Percentiles rank a stretch among this genome's conserved stretches.
Conservation (phyloP, 2,329 filamentous ascomycete genomes). For the Aspergillus udagawae region DNA sequence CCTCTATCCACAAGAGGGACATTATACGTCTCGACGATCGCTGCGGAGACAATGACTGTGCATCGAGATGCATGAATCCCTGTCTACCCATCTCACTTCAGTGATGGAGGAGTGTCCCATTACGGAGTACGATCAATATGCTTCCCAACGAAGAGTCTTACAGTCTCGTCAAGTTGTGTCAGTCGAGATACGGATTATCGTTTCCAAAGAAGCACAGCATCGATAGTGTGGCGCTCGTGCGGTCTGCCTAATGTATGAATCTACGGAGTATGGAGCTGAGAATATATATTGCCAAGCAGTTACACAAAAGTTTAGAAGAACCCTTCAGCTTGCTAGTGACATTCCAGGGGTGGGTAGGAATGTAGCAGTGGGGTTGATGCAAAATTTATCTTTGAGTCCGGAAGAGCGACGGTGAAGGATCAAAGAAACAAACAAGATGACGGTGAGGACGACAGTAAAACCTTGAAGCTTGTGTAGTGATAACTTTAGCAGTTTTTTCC, state of each 20-base stretch:
- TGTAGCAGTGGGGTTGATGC: neutral
- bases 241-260: neutral
- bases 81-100: neutral
- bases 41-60: constrained; percentile 11
- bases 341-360: neutral
- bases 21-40: constrained; percentile 1
- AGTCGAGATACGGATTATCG: neutral
- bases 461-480: neutral
- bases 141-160: too few species aligned
- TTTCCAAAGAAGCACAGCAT: neutral
- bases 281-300: neutral
- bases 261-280: neutral
- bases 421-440: neutral
- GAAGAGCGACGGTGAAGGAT: neutral
- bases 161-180: neutral
- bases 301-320: neutral
- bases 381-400: neutral
- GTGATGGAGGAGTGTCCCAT: neutral
- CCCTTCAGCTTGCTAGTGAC: neutral
- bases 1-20: constrained; percentile 3
- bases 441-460: neutral
- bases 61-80: constrained; percentile 9
- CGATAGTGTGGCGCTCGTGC: neutral
- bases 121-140: too few species aligned
- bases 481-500: neutral